These are phyloP conservation scores for Bromus sterilis DNA, from an alignment of 176 grass and related monocot genomes.

Conservation along the genomic window DNA sequence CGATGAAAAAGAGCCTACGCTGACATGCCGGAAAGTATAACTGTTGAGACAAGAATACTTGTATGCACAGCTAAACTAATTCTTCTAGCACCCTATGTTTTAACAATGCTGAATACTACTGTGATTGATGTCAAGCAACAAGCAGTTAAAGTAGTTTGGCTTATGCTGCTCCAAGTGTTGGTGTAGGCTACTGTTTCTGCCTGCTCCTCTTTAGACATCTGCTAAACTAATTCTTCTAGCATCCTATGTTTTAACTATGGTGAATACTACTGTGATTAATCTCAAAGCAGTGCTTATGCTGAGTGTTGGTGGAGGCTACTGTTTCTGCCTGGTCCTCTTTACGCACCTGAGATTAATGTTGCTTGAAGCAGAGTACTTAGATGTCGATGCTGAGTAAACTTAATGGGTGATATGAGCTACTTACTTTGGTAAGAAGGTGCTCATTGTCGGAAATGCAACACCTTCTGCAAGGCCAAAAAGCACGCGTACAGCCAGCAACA, in stretches of 20 bases:
- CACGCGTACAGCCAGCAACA: slow-evolving; percentile 62
- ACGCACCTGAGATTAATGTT: background rate
- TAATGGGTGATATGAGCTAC: background rate
- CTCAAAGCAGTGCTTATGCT: background rate
- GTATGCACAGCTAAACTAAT: background rate
- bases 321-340: background rate
- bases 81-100: background rate
- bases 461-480: slow-evolving; percentile 91
- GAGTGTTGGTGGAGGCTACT: background rate
- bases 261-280: background rate
- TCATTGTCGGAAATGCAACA: slow-evolving; percentile 97
- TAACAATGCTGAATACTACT: background rate
- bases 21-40: background rate
- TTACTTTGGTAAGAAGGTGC: slow-evolving; percentile 87
- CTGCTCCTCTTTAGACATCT: background rate
- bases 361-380: background rate
- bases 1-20: background rate
- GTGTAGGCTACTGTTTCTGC: background rate
- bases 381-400: background rate
- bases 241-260: background rate
- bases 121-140: background rate
- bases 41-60: background rate
- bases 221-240: background rate
- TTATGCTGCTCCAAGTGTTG: background rate
- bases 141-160: background rate